These are phyloP conservation scores for Anthracocystis walkeri DNA, from an alignment of 1,284 basidiomycete species.

Conservation along the genomic window DNA sequence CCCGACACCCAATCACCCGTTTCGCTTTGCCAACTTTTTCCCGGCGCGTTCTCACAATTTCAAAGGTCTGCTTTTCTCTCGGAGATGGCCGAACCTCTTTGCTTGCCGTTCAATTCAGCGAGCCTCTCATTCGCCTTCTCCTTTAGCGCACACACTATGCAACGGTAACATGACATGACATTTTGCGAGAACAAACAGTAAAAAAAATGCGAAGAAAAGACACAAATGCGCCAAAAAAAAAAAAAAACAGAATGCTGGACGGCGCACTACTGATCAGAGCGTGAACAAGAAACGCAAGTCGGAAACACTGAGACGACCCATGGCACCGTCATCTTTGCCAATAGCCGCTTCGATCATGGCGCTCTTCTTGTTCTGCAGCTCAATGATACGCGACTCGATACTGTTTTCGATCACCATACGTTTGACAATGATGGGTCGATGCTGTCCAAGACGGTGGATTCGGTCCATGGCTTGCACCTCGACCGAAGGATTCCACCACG, in stretches of 20 bases:
- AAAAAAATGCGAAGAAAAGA: slow-evolving; percentile 9
- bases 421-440: slow-evolving; percentile 89
- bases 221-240: background rate
- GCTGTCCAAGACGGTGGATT: slow-evolving; percentile 85
- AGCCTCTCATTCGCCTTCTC: background rate
- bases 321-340: slow-evolving; percentile 67
- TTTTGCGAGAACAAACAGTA: slow-evolving; percentile 12
- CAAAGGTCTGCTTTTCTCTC: no score
- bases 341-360: slow-evolving; percentile 69
- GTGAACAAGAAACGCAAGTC: slow-evolving; percentile 67
- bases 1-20: slow-evolving; percentile 18
- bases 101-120: background rate
- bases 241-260: background rate
- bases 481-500: slow-evolving; percentile 69
- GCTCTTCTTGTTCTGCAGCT: slow-evolving; percentile 94
- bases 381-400: slow-evolving; percentile 88
- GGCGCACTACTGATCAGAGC: slow-evolving; percentile 32
- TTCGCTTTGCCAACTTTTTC: slow-evolving; percentile 16
- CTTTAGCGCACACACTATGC: background rate
- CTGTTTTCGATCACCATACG: slow-evolving; percentile 96
- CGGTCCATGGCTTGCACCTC: slow-evolving; percentile 89
- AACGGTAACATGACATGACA: background rate
- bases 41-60: background rate
- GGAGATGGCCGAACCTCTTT: slow-evolving; percentile 26
- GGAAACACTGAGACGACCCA: slow-evolving; percentile 66